These are phyloP conservation scores for Daldinia childiae DNA, from an alignment of 495 filamentous ascomycete genomes.

Conservation along the genomic window DNA sequence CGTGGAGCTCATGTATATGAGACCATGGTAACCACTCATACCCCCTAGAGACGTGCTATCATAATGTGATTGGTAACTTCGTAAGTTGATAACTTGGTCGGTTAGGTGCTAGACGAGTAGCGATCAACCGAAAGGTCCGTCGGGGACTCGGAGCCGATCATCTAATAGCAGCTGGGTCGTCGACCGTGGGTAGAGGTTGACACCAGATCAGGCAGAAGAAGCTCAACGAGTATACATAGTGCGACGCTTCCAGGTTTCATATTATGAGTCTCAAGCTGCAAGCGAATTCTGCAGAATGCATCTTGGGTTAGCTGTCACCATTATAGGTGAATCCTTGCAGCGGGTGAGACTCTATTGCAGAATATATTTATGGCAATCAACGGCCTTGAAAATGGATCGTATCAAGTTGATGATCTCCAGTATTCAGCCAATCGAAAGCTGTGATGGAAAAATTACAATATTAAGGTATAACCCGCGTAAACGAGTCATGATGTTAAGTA, in stretches of 20 bases:
- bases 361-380: neutral
- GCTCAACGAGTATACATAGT: neutral
- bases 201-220: neutral
- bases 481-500: neutral
- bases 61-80: too few species aligned
- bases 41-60: too few species aligned
- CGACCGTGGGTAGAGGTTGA: neutral
- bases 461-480: neutral
- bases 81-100: too few species aligned
- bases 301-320: neutral
- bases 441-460: neutral
- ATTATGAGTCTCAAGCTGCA: neutral
- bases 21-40: neutral
- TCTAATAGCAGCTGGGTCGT: neutral
- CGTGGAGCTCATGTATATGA: neutral
- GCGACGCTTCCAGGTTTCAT: conserved; percentile 1
- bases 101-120: too few species aligned
- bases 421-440: neutral
- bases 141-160: too few species aligned
- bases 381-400: neutral
- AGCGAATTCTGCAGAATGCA: neutral
- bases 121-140: too few species aligned
- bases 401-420: neutral
- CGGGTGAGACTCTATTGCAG: neutral
- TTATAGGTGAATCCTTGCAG: neutral